Base-by-base conservation (phyloP, 176 grass and related monocot genomes). In the Aegilops bicornis region DNA sequence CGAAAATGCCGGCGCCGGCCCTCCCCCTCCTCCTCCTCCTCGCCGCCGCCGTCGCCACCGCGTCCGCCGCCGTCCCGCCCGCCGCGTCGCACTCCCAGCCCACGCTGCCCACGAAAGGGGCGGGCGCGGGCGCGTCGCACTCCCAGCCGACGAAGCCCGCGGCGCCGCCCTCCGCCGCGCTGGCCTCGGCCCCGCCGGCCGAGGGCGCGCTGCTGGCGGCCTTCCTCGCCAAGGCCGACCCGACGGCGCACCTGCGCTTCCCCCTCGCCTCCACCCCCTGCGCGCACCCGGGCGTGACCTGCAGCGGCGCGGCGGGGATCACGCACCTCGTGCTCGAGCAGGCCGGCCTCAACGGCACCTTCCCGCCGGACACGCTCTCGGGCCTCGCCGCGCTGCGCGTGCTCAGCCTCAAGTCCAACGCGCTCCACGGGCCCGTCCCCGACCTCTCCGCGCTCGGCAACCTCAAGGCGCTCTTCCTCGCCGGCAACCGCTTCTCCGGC, bases 381-480 rank as follows among this genome's bases (percentile, higher is more conserved):
- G 32, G 23, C 22, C 90, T 99, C 32, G 69, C 75, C 74, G 85
- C 89, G 47, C 89, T 99, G 69, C 90, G 97, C 42, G 82, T 99
- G 8, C 94, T 99, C 78, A 99, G 97, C 83, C 97, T 99, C 85
- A 96, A 99, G 75, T 59, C 64, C 79, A 99, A 99, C 60, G 86
- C 80, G 42, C 90, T 99, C 23, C 86, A 91, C 62, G 97, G 97
- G 0, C 64, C 89, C 23, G 22, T 99, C 70, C 97, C 94, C 0
- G 90, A 97, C 80, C 82, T 99, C 58, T 99, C 97, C 87, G 48
- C 72, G 37, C 92, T 99, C 72, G 67, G 56, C 72, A 90, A 99
- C 80, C 94, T 99, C 72, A 96, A 96, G 70, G 92, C 94, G 22
- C 92, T 99, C 24, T 99, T 69, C 84, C 97, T 99, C 60, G 87